Conservation (phyloP, 2,329 filamentous ascomycete genomes). For the Phialocephala subalpina region DNA sequence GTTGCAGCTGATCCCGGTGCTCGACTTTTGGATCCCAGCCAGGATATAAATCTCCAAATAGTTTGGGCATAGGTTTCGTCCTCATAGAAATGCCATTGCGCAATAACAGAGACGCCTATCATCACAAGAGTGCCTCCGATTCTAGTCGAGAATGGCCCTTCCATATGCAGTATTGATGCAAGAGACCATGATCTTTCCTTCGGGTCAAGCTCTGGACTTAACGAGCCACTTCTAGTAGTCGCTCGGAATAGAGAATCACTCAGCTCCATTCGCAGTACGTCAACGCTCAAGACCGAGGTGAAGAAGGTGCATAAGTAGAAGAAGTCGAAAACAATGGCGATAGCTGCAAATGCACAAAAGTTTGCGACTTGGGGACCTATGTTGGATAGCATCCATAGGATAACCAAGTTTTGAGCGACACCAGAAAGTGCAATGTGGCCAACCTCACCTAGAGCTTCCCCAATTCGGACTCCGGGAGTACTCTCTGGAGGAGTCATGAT, state of each 20-base stretch:
- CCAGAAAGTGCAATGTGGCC: constrained; percentile 74
- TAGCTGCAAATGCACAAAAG: constrained; percentile 79
- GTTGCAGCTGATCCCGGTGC: constrained; percentile 36
- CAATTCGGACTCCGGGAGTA: constrained; percentile 73
- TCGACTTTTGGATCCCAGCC: constrained; percentile 21
- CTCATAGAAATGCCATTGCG: constrained; percentile 82
- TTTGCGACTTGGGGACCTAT: constrained; percentile 75
- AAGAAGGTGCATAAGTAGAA: constrained; percentile 84
- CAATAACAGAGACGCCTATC: constrained; percentile 74
- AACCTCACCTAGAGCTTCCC: constrained; percentile 77
- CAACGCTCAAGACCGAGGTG: constrained; percentile 79
- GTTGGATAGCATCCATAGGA: constrained; percentile 71
- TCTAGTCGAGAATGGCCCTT: constrained; percentile 72
- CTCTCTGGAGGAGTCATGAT: constrained; percentile 75
- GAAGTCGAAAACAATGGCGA: constrained; percentile 79
- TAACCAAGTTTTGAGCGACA: constrained; percentile 71
- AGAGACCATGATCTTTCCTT: constrained; percentile 61
- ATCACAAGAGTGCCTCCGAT: constrained; percentile 79
- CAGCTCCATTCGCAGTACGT: constrained; percentile 79
- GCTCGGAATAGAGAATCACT: constrained; percentile 70
- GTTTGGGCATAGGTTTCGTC: constrained; percentile 55
- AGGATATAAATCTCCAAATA: constrained; percentile 45
- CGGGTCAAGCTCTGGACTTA: constrained; percentile 34
- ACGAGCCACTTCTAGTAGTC: constrained; percentile 49
- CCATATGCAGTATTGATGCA: constrained; percentile 68